These are phyloP conservation scores for Serendipita sp. DNA, from an alignment of 768 basidiomycete genomes.

Conservation along the genomic window DNA sequence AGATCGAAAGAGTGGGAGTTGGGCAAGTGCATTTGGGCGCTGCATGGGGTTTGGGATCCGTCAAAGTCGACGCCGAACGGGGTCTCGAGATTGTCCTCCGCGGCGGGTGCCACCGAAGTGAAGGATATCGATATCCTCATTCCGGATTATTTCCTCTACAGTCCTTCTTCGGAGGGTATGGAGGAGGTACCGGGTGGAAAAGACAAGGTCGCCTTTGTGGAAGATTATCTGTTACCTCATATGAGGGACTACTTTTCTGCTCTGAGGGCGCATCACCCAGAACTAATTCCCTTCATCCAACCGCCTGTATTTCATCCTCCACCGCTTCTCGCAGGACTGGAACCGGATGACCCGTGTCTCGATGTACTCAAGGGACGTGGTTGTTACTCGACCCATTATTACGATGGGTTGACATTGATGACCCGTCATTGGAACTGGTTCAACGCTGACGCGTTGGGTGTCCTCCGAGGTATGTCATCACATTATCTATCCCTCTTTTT, in stretches of 20 bases:
- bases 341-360: conserved; percentile 10
- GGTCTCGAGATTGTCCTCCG: not conserved
- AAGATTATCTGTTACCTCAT: conserved; percentile 69
- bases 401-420: conserved; percentile 88
- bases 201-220: conserved; percentile 41
- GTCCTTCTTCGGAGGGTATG: conserved; percentile 17
- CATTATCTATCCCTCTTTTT: not conserved
- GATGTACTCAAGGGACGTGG: conserved; percentile 38
- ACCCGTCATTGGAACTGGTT: conserved; percentile 88
- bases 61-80: not conserved
- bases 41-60: conserved; percentile 75
- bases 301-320: conserved; percentile 80
- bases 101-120: conserved; percentile 12
- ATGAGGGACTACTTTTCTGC: conserved; percentile 37
- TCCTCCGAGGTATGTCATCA: conserved; percentile 34
- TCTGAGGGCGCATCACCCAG: conserved; percentile 54
- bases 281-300: conserved; percentile 79
- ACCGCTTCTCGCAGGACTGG: conserved; percentile 39
- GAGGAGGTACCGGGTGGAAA: conserved; percentile 21
- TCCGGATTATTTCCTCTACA: conserved; percentile 58
- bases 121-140: conserved; percentile 46
- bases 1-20: conserved; percentile 54
- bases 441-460: conserved; percentile 86
- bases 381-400: conserved; percentile 74
- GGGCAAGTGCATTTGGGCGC: conserved; percentile 74